A percentile compares a stretch with the other conserved stretches of the same genome.
phyloP scores from a whole-genome alignment of 2,329 filamentous ascomycete species.

The Botrytis fragariae region DNA sequence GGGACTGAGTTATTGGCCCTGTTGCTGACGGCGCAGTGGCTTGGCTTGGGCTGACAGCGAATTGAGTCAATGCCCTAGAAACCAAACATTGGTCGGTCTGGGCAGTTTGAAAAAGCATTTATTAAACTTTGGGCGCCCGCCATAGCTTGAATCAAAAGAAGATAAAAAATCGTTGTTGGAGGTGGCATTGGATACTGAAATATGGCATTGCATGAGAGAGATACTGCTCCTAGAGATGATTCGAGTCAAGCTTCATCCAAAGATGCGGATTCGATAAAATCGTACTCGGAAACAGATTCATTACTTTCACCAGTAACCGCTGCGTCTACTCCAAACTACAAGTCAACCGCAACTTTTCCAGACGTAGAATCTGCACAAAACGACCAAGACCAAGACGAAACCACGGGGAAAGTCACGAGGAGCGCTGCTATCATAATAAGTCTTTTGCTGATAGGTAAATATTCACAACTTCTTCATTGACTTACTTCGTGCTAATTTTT shows the following conservation, averaged over 20 bases:
- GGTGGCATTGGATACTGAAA: background rate
- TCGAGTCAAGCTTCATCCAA: conserved; percentile 13
- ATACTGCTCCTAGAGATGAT: background rate
- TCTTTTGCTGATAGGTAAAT: conserved; percentile 30
- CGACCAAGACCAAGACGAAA: background rate
- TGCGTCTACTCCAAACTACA: conserved; percentile 20
- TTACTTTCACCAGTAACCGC: conserved; percentile 16
- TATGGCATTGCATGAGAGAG: conserved; percentile 13
- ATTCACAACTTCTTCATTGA: background rate
- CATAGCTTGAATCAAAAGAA: background rate
- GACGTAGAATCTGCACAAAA: conserved; percentile 14
- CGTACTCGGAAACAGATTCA: conserved; percentile 17
- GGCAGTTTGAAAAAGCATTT: background rate
- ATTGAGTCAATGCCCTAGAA: background rate
- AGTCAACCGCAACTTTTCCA: conserved; percentile 6
- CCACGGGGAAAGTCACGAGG: background rate
- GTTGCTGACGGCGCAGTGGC: background rate
- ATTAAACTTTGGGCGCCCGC: background rate
- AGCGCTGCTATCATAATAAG: conserved; percentile 24
- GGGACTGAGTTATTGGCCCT: background rate
- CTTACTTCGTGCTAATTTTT: background rate
- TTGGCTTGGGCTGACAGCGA: background rate
- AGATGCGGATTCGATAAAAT: background rate
- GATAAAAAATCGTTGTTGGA: background rate
- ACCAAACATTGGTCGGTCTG: background rate